Evolutionary conservation across 179 eudicot species (phyloP), one percentile per base, ranked within the genome.

Genomic region (Beta lomatogona): DNA sequence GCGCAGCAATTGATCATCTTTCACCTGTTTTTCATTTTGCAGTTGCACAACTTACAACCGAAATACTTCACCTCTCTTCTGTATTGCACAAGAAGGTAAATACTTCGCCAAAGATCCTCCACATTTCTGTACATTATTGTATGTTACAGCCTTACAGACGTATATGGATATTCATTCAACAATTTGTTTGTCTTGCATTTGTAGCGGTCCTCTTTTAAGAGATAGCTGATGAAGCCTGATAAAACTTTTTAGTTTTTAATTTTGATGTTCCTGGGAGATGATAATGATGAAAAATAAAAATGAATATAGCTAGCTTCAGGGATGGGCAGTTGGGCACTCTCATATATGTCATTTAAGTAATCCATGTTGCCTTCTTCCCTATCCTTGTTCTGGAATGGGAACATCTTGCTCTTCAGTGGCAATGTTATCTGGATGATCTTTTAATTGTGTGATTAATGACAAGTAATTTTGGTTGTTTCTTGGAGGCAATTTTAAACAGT

Each of bases 11-110:
- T 76, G 54, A 31, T 50, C 63, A 61, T 13, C 21, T 59, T 48
- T 70, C 12, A 58, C 18, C 31, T 45, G 3, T 50, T 19, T 75
- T 75, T 18, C 82, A 74, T 48, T 77, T 82, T 85, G 87, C 97
- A 95, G 99, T 95, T 86, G 99, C 98, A 60, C 94, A 89, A 76
- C 87, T 95, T 82, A 95, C 97, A 25, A 91, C 93, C 44, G 96
- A 95, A 88, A 95, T 95, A 80, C 86, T 81, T 66, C 92, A 95
- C 81, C 92, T 95, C 12, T 84, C 95, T 16, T 67, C 90, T 9
- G 90, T 81, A 79, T 81, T 95, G 87, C 92, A 91, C 85, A 94
- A 92, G 81, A 95, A 95, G 99, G 99, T 95, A 76, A 64, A 18
- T 59, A 31, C 48, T 46, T 60, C 11, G 4, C 11, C 71, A 31